A percentile compares a stretch with the other conserved stretches of the same genome.
These are phyloP conservation scores for Puccinia polysora DNA, from an alignment of 1,284 basidiomycete species.

Conservation along the genomic window DNA sequence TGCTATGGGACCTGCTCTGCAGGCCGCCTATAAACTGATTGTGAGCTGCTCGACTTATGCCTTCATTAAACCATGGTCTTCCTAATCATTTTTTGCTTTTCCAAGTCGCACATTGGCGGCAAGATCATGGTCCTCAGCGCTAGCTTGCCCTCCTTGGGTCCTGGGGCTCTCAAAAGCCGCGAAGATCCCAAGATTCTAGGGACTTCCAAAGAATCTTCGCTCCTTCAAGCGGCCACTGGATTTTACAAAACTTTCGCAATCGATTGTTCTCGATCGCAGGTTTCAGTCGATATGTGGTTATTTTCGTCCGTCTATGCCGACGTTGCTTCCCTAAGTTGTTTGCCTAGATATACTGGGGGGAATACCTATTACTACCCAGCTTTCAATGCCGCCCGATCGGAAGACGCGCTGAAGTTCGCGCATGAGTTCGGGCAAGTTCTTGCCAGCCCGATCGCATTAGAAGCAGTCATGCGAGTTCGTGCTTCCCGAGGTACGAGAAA, in stretches of 20 bases:
- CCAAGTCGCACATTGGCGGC: constrained; percentile 80
- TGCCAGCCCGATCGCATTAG: constrained; percentile 89
- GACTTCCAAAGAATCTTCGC: constrained; percentile 82
- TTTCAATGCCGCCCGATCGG: constrained; percentile 87
- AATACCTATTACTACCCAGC: constrained; percentile 98
- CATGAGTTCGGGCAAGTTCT: constrained; percentile 92
- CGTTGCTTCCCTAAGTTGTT: constrained; percentile 84
- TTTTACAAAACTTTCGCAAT: constrained; percentile 99
- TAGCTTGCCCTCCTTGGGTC: constrained; percentile 78
- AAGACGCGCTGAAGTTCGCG: constrained; percentile 96
- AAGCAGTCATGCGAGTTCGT: constrained; percentile 95
- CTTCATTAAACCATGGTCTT: background rate
- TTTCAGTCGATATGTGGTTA: constrained; percentile 99
- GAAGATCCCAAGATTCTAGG: constrained; percentile 96
- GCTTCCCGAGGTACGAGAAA: constrained; percentile 69
- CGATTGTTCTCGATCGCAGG: constrained; percentile 93
- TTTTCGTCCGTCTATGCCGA: constrained; percentile 92
- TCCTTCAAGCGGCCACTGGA: constrained; percentile 79
- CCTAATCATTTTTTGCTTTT: background rate
- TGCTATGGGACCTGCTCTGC: constrained; percentile 89
- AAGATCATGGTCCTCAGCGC: constrained; percentile 89
- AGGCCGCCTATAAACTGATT: constrained; percentile 93
- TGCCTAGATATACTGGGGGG: constrained; percentile 96
- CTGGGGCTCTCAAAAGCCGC: constrained; percentile 87
- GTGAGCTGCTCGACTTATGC: constrained; percentile 55